phyloP scores from a whole-genome alignment of 2,329 filamentous ascomycete species.

The Pestalotiopsis sp. region DNA sequence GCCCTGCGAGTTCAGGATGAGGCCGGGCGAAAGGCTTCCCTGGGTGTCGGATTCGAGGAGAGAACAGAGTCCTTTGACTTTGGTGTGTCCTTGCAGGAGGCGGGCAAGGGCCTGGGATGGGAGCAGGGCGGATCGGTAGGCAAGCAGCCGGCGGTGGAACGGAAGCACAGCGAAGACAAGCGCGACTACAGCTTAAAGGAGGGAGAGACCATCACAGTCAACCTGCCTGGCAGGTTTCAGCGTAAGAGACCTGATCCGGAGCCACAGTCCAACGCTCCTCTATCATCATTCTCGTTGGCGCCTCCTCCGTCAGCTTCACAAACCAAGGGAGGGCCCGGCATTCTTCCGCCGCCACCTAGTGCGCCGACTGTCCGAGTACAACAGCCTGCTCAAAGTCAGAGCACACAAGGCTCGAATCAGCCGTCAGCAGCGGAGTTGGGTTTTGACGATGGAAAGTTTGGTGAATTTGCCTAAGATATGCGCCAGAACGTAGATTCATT shows the following conservation, averaged over 20 bases:
- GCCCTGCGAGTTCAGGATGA: conserved; percentile 79
- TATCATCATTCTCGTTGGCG: conserved; percentile 70
- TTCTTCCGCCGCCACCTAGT: conserved; percentile 70
- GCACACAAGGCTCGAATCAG: conserved; percentile 37
- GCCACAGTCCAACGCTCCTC: conserved; percentile 29
- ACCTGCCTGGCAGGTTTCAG: conserved; percentile 64
- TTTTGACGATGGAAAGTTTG: conserved; percentile 88
- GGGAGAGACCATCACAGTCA: conserved; percentile 85
- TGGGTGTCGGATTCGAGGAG: conserved; percentile 89
- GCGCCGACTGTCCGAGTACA: conserved; percentile 63
- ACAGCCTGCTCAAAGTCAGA: conserved; percentile 53
- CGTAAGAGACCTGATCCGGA: conserved; percentile 46
- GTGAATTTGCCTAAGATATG: conserved; percentile 67
- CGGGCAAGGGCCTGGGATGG: conserved; percentile 69
- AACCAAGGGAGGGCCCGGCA: conserved; percentile 28
- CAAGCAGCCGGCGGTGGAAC: conserved; percentile 38
- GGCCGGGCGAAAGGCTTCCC: conserved; percentile 72
- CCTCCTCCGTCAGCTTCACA: conserved; percentile 62
- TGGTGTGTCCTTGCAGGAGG: conserved; percentile 77
- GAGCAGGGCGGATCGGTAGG: conserved; percentile 43
- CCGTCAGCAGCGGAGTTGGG: conserved; percentile 66
- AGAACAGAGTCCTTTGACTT: conserved; percentile 86
- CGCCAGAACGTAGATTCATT: not conserved
- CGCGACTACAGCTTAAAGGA: conserved; percentile 86
- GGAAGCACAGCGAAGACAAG: conserved; percentile 54